Conservation (phyloP, 2,329 filamentous ascomycete species). For the Mariannaea elegans region DNA sequence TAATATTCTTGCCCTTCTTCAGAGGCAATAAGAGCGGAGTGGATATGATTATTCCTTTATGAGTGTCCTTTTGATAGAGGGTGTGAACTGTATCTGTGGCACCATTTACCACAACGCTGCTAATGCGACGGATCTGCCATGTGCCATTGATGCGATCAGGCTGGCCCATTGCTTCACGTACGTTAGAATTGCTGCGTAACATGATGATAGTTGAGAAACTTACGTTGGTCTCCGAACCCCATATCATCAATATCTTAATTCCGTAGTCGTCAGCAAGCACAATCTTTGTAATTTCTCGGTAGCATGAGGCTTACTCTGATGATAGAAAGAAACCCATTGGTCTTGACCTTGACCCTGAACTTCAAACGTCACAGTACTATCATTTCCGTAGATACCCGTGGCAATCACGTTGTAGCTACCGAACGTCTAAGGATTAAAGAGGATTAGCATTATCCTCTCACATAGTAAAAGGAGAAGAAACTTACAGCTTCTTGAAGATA, state of each 20-base stretch:
- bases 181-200: not conserved
- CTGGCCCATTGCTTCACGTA: slow-evolving; percentile 53
- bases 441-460: not conserved
- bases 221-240: slow-evolving; percentile 64
- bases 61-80: slow-evolving; percentile 60
- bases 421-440: slow-evolving; percentile 47
- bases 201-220: slow-evolving; percentile 18
- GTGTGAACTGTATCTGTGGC: slow-evolving; percentile 53
- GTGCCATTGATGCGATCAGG: slow-evolving; percentile 68
- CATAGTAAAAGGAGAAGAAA: not conserved
- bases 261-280: not conserved
- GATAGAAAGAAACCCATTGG: slow-evolving; percentile 65
- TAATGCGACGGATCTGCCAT: slow-evolving; percentile 68
- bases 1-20: slow-evolving; percentile 62
- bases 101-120: slow-evolving; percentile 67
- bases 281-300: not conserved
- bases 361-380: slow-evolving; percentile 59
- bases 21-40: slow-evolving; percentile 64
- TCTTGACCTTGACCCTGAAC: slow-evolving; percentile 57
- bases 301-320: slow-evolving; percentile 50
- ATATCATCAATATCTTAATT: slow-evolving; percentile 63
- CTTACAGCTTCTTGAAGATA: slow-evolving; percentile 59
- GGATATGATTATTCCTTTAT: slow-evolving; percentile 67
- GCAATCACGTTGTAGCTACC: slow-evolving; percentile 55
- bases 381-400: slow-evolving; percentile 62